phyloP scores from a whole-genome alignment of 2,329 filamentous ascomycete genomes.

The Beauveria sp. region DNA sequence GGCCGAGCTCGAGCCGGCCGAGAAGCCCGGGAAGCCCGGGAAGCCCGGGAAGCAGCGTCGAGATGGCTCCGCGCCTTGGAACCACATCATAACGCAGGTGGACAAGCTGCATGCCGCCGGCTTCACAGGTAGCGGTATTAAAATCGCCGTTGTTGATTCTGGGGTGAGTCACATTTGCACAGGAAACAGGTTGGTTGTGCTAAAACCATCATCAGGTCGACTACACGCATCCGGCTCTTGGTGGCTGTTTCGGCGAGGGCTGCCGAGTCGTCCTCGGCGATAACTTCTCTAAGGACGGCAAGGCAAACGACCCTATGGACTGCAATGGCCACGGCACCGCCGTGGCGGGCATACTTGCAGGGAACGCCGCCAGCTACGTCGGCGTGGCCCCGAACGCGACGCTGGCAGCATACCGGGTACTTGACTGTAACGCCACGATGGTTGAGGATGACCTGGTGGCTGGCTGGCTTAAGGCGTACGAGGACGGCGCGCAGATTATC shows the following conservation, averaged over 20 bases:
- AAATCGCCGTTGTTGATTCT: neutral
- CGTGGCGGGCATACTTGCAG: neutral
- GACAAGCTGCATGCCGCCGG: neutral
- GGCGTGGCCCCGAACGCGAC: neutral
- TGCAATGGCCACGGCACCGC: neutral
- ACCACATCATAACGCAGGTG: neutral
- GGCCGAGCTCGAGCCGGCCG: too few relatives aligned
- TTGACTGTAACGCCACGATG: neutral
- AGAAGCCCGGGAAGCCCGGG: neutral
- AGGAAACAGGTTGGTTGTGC: neutral
- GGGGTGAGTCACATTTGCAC: neutral
- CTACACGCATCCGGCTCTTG: neutral
- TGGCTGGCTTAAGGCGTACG: neutral
- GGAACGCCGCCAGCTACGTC: neutral
- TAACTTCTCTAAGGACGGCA: neutral
- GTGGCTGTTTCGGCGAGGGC: neutral
- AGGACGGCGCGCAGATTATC: neutral
- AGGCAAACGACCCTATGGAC: neutral
- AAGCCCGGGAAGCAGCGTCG: neutral
- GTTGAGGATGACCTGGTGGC: neutral
- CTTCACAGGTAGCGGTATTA: neutral
- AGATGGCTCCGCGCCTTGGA: neutral
- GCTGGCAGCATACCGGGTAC: neutral
- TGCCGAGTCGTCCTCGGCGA: neutral
- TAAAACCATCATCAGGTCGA: neutral